Conservation (phyloP, 2,329 filamentous ascomycete genomes). For the Colletotrichum lupini region DNA sequence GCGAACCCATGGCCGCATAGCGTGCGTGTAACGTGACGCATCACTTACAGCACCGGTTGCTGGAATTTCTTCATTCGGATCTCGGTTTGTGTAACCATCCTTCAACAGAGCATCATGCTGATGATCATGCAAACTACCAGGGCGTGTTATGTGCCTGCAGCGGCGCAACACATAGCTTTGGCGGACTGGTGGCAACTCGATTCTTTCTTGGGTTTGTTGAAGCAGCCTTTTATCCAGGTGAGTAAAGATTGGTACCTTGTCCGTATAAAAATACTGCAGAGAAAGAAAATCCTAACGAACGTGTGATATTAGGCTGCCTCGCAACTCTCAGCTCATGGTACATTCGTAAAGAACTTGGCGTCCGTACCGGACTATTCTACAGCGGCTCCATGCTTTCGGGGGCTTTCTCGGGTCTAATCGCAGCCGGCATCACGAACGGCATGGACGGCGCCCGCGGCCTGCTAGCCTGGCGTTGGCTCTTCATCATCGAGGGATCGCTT, state of each 20-base stretch:
- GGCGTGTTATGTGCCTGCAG: slow-evolving; percentile 33
- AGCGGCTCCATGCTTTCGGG: slow-evolving; percentile 38
- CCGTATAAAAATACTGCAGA: background rate
- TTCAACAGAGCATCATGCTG: background rate
- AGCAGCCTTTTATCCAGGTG: slow-evolving; percentile 42
- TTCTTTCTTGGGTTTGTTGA: slow-evolving; percentile 34
- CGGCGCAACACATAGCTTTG: slow-evolving; percentile 21
- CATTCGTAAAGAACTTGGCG: slow-evolving; percentile 24
- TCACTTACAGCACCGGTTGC: too few species aligned
- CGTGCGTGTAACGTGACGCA: slow-evolving; percentile 14
- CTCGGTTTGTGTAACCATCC: background rate
- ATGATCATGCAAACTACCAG: background rate
- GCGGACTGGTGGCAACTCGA: slow-evolving; percentile 24
- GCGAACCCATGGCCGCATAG: background rate
- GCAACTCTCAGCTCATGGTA: slow-evolving; percentile 33
- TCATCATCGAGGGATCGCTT: slow-evolving; percentile 50
- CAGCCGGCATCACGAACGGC: slow-evolving; percentile 35
- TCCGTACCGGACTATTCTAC: slow-evolving; percentile 32
- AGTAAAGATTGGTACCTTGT: slow-evolving; percentile 26
- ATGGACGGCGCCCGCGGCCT: slow-evolving; percentile 30
- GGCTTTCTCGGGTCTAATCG: slow-evolving; percentile 39
- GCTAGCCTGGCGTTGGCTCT: slow-evolving; percentile 63
- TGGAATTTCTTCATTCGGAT: background rate
- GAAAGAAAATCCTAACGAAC: background rate
- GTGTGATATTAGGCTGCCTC: slow-evolving; percentile 8